Conservation (phyloP, 192 early-diverging fungal genomes). For the Cetraspora pellucida region DNA sequence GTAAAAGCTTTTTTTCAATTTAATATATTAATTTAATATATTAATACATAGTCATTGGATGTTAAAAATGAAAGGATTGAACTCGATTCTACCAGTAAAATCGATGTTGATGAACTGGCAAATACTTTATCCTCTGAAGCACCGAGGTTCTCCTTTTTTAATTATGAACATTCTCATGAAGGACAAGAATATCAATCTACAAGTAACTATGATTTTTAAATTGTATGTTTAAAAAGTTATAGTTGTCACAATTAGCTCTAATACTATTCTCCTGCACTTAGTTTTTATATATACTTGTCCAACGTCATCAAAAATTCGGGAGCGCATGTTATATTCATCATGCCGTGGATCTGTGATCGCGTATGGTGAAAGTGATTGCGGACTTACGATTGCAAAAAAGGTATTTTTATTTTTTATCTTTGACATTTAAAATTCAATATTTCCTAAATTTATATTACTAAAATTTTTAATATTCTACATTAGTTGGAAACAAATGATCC, state of each 20-base stretch:
- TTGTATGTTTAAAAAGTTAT: conserved; percentile 24
- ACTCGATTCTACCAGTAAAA: conserved; percentile 45
- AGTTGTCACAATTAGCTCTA: conserved; percentile 4
- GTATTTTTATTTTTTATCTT: conserved; percentile 21
- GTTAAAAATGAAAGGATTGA: conserved; percentile 56
- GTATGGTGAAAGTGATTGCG: conserved; percentile 55
- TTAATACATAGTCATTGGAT: conserved; percentile 48
- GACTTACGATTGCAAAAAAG: conserved; percentile 64
- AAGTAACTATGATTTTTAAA: conserved; percentile 42
- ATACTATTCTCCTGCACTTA: conserved; percentile 31
- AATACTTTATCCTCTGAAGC: conserved; percentile 54
- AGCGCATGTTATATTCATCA: conserved; percentile 90
- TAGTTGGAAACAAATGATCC: conserved; percentile 67
- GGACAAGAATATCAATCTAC: conserved; percentile 48
- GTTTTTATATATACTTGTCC: conserved; percentile 93
- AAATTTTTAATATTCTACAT: neutral
- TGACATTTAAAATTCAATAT: neutral
- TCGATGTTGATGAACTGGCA: conserved; percentile 54
- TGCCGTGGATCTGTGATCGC: conserved; percentile 64
- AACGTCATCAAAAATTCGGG: conserved; percentile 74
- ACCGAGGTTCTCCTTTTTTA: conserved; percentile 78
- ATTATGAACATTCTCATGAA: conserved; percentile 50
- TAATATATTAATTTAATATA: neutral
- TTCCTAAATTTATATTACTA: neutral
- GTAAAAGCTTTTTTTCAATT: too few relatives aligned